These are phyloP conservation scores for Phallus indusiatus DNA, from an alignment of 768 basidiomycete species.

Conservation along the genomic window DNA sequence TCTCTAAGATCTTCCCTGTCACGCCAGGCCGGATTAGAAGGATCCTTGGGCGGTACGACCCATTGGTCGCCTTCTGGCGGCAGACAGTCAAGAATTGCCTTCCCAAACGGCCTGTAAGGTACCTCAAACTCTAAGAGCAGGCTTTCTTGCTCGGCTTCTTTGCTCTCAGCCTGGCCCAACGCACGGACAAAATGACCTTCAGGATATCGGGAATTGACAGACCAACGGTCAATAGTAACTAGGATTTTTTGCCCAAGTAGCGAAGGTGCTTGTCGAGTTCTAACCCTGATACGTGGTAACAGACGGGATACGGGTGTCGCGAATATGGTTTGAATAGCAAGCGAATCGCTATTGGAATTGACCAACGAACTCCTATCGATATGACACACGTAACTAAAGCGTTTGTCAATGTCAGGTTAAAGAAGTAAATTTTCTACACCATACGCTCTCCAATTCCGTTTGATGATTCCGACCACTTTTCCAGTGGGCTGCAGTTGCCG, in stretches of 20 bases:
- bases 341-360: constrained; percentile 65
- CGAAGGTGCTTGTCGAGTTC: constrained; percentile 87
- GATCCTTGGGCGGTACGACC: constrained; percentile 78
- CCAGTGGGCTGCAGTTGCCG: constrained; percentile 85
- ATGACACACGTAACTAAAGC: constrained; percentile 79
- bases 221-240: constrained; percentile 92
- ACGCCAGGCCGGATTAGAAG: constrained; percentile 50
- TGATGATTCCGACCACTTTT: constrained; percentile 81
- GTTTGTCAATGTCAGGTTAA: neutral
- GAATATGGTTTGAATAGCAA: constrained; percentile 84
- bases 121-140: constrained; percentile 91
- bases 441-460: constrained; percentile 92
- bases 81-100: constrained; percentile 84
- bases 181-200: constrained; percentile 96
- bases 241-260: constrained; percentile 92
- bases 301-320: constrained; percentile 87
- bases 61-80: constrained; percentile 84
- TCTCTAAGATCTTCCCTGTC: constrained; percentile 82
- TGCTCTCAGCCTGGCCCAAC: constrained; percentile 83
- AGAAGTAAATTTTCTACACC: constrained; percentile 22
- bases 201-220: constrained; percentile 77
- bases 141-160: constrained; percentile 94
- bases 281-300: constrained; percentile 87
- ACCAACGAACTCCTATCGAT: constrained; percentile 85
- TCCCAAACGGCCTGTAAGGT: constrained; percentile 94